These are phyloP conservation scores for Xylariaceae sp. DNA, from an alignment of 2,329 filamentous ascomycete genomes.

Conservation along the genomic window DNA sequence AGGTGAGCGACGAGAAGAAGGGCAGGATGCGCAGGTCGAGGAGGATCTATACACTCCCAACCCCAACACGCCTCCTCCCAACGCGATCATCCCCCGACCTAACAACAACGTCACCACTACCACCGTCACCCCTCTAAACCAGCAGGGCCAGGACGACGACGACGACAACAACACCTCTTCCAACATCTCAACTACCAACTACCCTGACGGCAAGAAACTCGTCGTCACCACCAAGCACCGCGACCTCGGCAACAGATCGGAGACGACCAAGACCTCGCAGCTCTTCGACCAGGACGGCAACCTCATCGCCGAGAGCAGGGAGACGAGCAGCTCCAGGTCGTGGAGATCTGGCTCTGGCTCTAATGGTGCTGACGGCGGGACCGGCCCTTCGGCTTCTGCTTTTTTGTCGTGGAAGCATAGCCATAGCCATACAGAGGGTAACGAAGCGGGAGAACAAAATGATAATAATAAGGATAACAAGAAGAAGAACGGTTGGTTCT, in stretches of 20 bases:
- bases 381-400: conserved; percentile 10
- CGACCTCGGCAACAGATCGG: conserved; percentile 8
- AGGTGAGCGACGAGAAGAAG: background rate
- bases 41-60: conserved; percentile 4
- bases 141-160: too few species aligned
- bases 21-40: conserved; percentile 3
- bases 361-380: too few species aligned
- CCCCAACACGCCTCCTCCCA: background rate
- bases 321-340: conserved; percentile 12
- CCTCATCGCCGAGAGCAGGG: conserved; percentile 11
- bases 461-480: conserved; percentile 1
- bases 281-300: conserved; percentile 21
- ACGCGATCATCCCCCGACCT: background rate
- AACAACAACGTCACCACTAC: too few species aligned
- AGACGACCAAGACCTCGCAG: conserved; percentile 14
- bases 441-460: background rate
- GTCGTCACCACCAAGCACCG: conserved; percentile 14
- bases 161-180: too few species aligned
- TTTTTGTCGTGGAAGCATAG: conserved; percentile 9
- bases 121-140: too few species aligned
- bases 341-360: too few species aligned
- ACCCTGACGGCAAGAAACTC: conserved; percentile 22
- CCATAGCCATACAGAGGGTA: background rate
- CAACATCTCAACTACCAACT: conserved; percentile 11
- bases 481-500: conserved; percentile 20